phyloP scores from a whole-genome alignment of 805 yeast species.

The Helenozyma rhizophorensis region DNA sequence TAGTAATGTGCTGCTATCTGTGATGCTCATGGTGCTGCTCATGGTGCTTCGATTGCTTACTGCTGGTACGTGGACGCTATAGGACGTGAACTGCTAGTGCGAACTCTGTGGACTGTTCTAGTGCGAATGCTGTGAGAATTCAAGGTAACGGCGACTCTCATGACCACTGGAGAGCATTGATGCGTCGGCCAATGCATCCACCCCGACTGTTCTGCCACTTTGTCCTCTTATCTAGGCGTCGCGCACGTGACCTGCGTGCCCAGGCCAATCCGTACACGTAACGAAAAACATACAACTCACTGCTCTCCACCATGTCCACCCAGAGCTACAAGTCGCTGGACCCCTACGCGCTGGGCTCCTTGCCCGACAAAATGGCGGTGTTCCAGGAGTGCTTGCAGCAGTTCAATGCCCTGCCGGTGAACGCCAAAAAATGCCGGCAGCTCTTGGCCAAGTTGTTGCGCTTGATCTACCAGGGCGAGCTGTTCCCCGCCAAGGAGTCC shows the following conservation, averaged over 20 bases:
- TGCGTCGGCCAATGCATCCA: too few species aligned
- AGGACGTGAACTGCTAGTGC: too few species aligned
- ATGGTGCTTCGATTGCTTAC: too few species aligned
- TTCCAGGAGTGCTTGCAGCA: constrained; percentile 92
- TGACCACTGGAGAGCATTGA: too few species aligned
- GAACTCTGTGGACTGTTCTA: too few species aligned
- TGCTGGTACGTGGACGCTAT: too few species aligned
- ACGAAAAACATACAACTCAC: constrained; percentile 12
- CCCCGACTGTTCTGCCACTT: too few species aligned
- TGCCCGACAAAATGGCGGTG: constrained; percentile 95
- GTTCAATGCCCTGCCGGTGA: constrained; percentile 87
- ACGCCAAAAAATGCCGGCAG: constrained; percentile 80
- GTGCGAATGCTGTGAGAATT: too few species aligned
- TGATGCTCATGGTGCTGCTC: too few species aligned
- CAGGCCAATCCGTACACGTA: constrained; percentile 14
- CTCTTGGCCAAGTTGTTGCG: constrained; percentile 80
- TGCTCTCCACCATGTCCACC: constrained; percentile 59
- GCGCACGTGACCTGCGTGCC: constrained; percentile 12
- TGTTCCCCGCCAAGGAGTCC: constrained; percentile 83
- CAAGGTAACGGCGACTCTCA: too few species aligned
- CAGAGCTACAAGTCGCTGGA: constrained; percentile 80
- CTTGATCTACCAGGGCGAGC: constrained; percentile 79
- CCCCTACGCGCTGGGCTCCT: constrained; percentile 51
- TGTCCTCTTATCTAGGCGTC: too few species aligned
- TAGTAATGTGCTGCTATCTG: too few species aligned